Percentiles rank a stretch among this genome's conserved stretches.
Evolutionary conservation across 495 filamentous ascomycete species (phyloP).

Genomic region (Letharia columbiana): DNA sequence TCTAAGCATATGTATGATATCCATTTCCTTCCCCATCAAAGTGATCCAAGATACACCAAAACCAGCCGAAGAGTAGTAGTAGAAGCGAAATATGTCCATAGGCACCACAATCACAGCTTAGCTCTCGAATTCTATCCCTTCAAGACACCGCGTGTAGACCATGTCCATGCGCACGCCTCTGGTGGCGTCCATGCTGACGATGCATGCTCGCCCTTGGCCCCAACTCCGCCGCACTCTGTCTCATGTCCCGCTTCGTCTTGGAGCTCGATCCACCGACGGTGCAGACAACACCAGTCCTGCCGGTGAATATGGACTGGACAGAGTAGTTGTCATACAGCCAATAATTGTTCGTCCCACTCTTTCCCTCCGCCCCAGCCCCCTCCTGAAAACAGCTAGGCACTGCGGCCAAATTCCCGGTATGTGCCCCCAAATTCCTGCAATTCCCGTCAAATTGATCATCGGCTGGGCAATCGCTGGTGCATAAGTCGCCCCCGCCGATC

Average conservation of each 20-base stretch:
- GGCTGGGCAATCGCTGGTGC: neutral
- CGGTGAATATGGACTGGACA: neutral
- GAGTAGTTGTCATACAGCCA: neutral
- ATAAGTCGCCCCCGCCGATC: neutral
- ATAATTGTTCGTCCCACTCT: neutral
- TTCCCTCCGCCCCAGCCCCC: neutral
- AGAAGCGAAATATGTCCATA: constrained; percentile 4
- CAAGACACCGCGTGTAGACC: neutral
- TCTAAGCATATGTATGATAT: neutral
- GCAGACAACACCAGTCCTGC: neutral
- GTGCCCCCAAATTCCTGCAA: neutral
- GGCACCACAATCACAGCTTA: neutral
- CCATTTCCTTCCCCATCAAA: neutral
- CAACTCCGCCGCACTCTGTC: neutral
- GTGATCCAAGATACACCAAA: neutral
- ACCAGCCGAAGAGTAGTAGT: neutral
- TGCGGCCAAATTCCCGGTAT: neutral
- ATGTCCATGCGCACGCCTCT: neutral
- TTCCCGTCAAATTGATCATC: neutral
- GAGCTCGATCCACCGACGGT: neutral
- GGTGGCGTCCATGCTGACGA: neutral
- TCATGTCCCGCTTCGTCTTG: neutral
- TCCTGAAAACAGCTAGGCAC: neutral
- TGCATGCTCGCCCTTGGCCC: neutral
- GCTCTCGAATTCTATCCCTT: neutral